phyloP scores from a whole-genome alignment of 495 filamentous ascomycete genomes.

The Sporormia fimetaria region DNA sequence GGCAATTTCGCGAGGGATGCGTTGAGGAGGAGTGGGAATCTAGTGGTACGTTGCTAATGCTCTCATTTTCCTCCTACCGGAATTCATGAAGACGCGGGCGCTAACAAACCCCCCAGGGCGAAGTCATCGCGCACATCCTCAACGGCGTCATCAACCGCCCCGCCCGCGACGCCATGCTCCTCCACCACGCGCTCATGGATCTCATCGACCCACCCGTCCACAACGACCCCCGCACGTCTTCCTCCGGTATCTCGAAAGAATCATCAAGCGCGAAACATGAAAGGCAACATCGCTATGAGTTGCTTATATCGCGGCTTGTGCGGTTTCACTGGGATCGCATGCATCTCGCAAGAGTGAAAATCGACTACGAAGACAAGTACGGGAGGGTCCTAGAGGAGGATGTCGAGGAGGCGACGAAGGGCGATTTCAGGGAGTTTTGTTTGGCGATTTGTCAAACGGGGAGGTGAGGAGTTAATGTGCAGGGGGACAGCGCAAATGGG shows the following conservation, averaged over 20 bases:
- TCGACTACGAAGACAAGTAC: constrained; percentile 33
- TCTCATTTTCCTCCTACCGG: too few species aligned
- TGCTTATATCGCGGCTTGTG: constrained; percentile 33
- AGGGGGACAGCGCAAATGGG: background rate
- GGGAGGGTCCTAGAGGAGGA: constrained; percentile 28
- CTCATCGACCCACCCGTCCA: constrained; percentile 24
- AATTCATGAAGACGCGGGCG: too few species aligned
- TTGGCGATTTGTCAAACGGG: constrained; percentile 26
- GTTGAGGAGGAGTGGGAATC: constrained; percentile 75
- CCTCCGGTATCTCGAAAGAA: constrained; percentile 15
- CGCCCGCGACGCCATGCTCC: constrained; percentile 85
- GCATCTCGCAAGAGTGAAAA: constrained; percentile 31
- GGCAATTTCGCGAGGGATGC: constrained; percentile 80
- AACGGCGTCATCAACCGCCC: constrained; percentile 94
- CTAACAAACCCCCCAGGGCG: constrained; percentile 49
- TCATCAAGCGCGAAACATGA: constrained; percentile 19
- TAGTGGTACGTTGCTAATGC: constrained; percentile 58
- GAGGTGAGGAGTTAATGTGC: constrained; percentile 3
- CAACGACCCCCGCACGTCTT: background rate
- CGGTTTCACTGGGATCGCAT: constrained; percentile 34
- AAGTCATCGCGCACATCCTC: constrained; percentile 88
- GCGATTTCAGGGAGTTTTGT: constrained; percentile 30
- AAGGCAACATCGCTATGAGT: constrained; percentile 29
- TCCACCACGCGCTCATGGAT: constrained; percentile 73
- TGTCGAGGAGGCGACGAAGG: constrained; percentile 30